These are phyloP conservation scores for Penicillium sp. DNA, from an alignment of 2,329 filamentous ascomycete species.

Conservation along the genomic window DNA sequence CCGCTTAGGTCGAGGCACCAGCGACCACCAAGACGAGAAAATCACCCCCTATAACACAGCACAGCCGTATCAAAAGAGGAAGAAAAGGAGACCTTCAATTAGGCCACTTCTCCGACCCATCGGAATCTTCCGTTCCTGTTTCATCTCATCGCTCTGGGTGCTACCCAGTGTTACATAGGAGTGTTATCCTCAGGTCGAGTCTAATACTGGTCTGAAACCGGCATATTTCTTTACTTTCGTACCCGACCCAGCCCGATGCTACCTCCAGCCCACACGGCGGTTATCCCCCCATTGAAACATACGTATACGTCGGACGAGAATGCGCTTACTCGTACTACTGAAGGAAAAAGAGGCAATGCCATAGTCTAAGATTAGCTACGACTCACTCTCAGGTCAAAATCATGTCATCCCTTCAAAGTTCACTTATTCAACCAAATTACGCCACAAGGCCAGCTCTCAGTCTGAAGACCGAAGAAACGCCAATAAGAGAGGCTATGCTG, in stretches of 20 bases:
- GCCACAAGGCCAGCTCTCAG: conserved; percentile 7
- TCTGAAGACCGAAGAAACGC: conserved; percentile 9
- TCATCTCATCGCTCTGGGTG: conserved; percentile 6
- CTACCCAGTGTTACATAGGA: conserved; percentile 7
- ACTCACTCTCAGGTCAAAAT: conserved; percentile 15
- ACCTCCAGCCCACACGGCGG: background rate
- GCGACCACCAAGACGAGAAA: conserved; percentile 1
- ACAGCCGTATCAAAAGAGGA: conserved; percentile 8
- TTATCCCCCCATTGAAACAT: conserved; percentile 2
- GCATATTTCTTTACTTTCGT: conserved; percentile 19
- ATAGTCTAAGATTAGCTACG: conserved; percentile 18
- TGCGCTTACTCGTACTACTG: conserved; percentile 15
- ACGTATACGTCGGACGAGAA: conserved; percentile 17
- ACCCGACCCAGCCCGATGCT: conserved; percentile 13
- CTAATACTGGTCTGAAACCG: conserved; percentile 13
- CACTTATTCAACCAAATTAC: conserved; percentile 11
- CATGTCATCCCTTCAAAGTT: conserved; percentile 5
- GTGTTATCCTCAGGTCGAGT: conserved; percentile 12
- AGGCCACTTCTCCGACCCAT: conserved; percentile 7
- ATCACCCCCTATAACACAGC: conserved; percentile 4
- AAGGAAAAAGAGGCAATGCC: conserved; percentile 20
- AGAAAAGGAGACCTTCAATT: conserved; percentile 14
- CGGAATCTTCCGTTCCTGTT: conserved; percentile 6
- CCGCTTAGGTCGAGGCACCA: conserved; percentile 1
- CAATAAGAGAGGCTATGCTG: conserved; percentile 2